These are phyloP conservation scores for Zalaria obscura DNA, from an alignment of 2,329 filamentous ascomycete genomes.

Conservation along the genomic window DNA sequence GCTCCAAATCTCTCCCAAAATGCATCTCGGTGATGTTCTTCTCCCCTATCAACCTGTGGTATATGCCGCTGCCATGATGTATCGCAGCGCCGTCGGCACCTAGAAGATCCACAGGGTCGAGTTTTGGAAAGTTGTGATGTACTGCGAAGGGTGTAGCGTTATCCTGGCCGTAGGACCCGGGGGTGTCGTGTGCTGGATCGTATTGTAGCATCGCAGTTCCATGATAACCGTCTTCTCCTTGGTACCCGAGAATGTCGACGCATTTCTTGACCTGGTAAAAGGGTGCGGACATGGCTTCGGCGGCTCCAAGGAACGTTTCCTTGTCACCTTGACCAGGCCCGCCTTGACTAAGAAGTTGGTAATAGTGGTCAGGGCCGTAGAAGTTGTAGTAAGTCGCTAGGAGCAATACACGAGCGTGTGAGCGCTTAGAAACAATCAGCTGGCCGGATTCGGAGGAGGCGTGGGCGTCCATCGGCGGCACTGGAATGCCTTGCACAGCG, in stretches of 20 bases:
- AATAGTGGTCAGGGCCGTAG: conserved; percentile 31
- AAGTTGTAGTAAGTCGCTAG: conserved; percentile 36
- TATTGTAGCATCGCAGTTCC: conserved; percentile 10
- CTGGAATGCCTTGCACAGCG: conserved; percentile 23
- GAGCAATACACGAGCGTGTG: conserved; percentile 27
- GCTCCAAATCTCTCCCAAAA: conserved; percentile 14
- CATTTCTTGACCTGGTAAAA: conserved; percentile 25
- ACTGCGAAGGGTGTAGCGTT: conserved; percentile 10
- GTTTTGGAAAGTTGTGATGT: conserved; percentile 16
- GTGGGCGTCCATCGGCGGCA: conserved; percentile 1
- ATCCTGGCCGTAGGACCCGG: conserved; percentile 1
- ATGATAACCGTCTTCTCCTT: conserved; percentile 3
- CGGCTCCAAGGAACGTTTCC: conserved; percentile 35
- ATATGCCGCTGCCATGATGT: conserved; percentile 3
- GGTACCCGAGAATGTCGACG: conserved; percentile 8
- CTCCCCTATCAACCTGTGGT: conserved; percentile 10
- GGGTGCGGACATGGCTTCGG: conserved; percentile 21
- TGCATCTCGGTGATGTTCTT: conserved; percentile 8
- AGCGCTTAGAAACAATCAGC: conserved; percentile 29
- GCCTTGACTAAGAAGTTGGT: conserved; percentile 31
- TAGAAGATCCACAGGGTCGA: conserved; percentile 16
- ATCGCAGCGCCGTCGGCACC: conserved; percentile 9
- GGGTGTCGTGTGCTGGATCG: conserved; percentile 6
- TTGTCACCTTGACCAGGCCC: conserved; percentile 36
- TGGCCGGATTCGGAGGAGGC: conserved; percentile 30